Conservation (phyloP, 2,329 filamentous ascomycete species). For the Aspergillus fructus region DNA sequence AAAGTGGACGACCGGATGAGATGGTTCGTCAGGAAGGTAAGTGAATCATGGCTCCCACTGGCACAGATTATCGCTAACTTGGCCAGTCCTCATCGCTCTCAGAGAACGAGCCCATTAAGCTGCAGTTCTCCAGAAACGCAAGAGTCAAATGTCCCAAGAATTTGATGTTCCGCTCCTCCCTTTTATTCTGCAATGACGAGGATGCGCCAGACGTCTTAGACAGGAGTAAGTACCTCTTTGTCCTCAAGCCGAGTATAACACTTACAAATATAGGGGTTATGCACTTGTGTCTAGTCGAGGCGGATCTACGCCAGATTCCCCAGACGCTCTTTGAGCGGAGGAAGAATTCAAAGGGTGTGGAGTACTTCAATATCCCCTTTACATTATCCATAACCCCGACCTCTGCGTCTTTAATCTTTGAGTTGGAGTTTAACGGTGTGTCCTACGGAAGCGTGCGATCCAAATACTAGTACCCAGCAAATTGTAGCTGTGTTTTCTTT, state of each 20-base stretch:
- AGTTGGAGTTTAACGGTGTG: slow-evolving; percentile 26
- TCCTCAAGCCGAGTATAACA: neutral
- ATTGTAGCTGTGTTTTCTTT: slow-evolving; percentile 1
- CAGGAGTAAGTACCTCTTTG: neutral
- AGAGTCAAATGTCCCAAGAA: neutral
- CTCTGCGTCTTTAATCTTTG: slow-evolving; percentile 24
- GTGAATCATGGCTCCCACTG: neutral
- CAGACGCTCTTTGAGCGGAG: slow-evolving; percentile 15
- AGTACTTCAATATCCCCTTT: slow-evolving; percentile 15
- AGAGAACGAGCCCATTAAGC: slow-evolving; percentile 18
- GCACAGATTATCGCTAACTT: neutral
- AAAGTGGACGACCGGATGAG: neutral
- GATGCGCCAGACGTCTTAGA: slow-evolving; percentile 1
- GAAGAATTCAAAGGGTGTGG: slow-evolving; percentile 15
- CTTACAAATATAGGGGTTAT: slow-evolving; percentile 10
- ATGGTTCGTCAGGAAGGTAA: slow-evolving; percentile 28
- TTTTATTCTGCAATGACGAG: slow-evolving; percentile 12
- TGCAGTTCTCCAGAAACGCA: neutral
- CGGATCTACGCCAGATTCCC: slow-evolving; percentile 23
- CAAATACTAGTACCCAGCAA: slow-evolving; percentile 13
- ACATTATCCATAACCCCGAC: slow-evolving; percentile 20
- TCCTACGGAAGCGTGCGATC: slow-evolving; percentile 24
- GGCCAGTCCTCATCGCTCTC: slow-evolving; percentile 8
- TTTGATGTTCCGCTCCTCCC: neutral
- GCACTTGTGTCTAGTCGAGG: slow-evolving; percentile 16